Evolutionary conservation across 352 stramenopile species (phyloP).

Genomic region (Plasmopara muralis): DNA sequence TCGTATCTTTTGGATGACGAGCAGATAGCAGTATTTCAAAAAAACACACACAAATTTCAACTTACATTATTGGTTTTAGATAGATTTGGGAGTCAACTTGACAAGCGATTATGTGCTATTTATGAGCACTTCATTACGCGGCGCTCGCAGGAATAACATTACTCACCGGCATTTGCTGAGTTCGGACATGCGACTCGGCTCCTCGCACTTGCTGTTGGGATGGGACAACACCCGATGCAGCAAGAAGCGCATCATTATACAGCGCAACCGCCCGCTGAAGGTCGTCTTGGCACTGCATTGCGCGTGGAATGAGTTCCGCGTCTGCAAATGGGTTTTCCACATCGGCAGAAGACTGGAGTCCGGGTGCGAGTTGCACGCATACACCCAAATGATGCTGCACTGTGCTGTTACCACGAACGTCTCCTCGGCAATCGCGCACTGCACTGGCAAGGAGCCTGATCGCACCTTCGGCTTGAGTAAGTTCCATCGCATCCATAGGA

Average conservation of each 20-base stretch:
- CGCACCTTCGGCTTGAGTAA: constrained; percentile 29
- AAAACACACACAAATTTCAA: constrained; percentile 1
- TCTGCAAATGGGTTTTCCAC: constrained; percentile 36
- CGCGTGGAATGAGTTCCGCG: constrained; percentile 31
- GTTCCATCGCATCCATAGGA: constrained; percentile 34
- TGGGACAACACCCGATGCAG: constrained; percentile 17
- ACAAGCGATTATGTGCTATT: neutral
- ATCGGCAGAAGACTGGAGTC: constrained; percentile 25
- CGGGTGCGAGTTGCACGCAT: constrained; percentile 26
- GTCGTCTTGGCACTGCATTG: constrained; percentile 38
- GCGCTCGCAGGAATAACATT: constrained; percentile 31
- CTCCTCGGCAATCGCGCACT: constrained; percentile 23
- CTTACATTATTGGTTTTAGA: neutral
- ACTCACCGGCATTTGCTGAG: constrained; percentile 15
- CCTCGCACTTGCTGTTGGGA: constrained; percentile 15
- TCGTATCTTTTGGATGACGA: neutral
- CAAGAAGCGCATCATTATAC: constrained; percentile 39
- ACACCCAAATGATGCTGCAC: constrained; percentile 35
- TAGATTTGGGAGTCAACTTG: neutral
- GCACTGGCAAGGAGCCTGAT: constrained; percentile 23
- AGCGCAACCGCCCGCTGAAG: constrained; percentile 27
- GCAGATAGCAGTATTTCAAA: neutral
- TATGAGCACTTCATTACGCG: constrained; percentile 12
- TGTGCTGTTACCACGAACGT: constrained; percentile 28
- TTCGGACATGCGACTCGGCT: constrained; percentile 19